Base-by-base conservation (phyloP, 1,284 basidiomycete genomes). In the Polyporus tsugae region DNA sequence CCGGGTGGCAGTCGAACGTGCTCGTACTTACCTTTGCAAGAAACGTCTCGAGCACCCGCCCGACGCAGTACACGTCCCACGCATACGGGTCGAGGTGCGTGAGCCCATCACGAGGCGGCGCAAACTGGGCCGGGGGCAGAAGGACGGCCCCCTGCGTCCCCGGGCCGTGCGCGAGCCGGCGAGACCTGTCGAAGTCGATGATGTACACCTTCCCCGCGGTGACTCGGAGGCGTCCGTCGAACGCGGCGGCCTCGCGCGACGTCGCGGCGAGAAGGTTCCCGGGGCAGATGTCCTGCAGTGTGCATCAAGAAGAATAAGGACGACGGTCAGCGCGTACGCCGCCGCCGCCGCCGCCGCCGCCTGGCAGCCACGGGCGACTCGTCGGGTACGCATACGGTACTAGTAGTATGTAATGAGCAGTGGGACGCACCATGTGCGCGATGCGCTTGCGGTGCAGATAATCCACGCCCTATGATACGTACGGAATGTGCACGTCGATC, bases 241-340 rank as follows among this genome's bases (percentile, higher is more conserved):
- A n/a, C n/a, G n/a, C n/a, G n/a, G n/a, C 13, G 13, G 29, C 52
- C 13, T 35, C 15, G 25, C 7, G 6, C 17, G 11, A 2, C 2
- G 52, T 55, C 15, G 52, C 52, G 29, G 52, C 52, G 69, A 55
- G 60, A 66, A 19, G 17, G 11, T 19, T 66, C 66, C 68, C 13
- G 11, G 13, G 68, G 72, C 68, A 70, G 68, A 60, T 64, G 62
- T 65, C 72, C 72, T 70, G 38, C n/a, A n/a, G n/a, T n/a, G n/a
- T n/a, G n/a, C n/a, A n/a, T n/a, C n/a, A n/a, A n/a, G n/a, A n/a
- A n/a, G n/a, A n/a, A n/a, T n/a, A n/a, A n/a, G n/a, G n/a, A n/a
- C n/a, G n/a, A n/a, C n/a, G n/a, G n/a, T n/a, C n/a, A n/a, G n/a
- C n/a, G n/a, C n/a, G n/a, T n/a, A n/a, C n/a, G n/a, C n/a, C n/a